Base-by-base conservation (phyloP, 768 basidiomycete species). In the Phaeotremella skinneri region DNA sequence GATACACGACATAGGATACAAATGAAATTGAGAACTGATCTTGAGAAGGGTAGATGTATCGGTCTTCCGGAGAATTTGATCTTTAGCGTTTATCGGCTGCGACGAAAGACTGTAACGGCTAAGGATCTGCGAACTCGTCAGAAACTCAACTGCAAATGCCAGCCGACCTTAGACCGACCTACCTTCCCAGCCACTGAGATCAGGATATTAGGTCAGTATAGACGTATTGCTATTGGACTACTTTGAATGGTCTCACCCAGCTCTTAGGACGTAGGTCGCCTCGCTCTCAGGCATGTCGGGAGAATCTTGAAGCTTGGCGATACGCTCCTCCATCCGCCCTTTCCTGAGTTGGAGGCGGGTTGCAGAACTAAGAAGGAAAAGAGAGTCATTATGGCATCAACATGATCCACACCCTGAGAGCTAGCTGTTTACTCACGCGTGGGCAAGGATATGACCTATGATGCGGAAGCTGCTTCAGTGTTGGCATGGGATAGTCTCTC, bases 231-330 rank as follows among this genome's bases (percentile, higher is more conserved):
- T n/a, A n/a, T n/a, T n/a, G n/a, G n/a, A n/a, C n/a, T n/a, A n/a
- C n/a, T n/a, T n/a, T n/a, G n/a, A n/a, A n/a, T n/a, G 39, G 32
- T 63, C 70, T 55, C 51, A 75, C 73, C 72, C 74, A 30, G 70
- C 59, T 29, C 64, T 63, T 16, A 75, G 61, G 0, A 55, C 58
- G 52, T 75, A 77, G 0, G 70, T 75, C 0, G 76, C 74, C 57
- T 77, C 76, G 6, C 69, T 72, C 58, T 77, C 76, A 4, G 76
- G 74, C 61, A 65, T 65, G 52, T 75, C 74, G 14, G 76, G 76
- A 20, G 69, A 71, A 49, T 77, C 76, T 27, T 70, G 52, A 3
- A 77, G 61, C 39, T 75, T 77, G 49, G 74, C 74, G 31, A 75
- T 73, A 20, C 76, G 67, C 49, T 77, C 76, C 17, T 77, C 76